These are phyloP conservation scores for Straminergon stramineum DNA, from an alignment of 225 moss, liverwort and hornwort species.

Conservation along the genomic window DNA sequence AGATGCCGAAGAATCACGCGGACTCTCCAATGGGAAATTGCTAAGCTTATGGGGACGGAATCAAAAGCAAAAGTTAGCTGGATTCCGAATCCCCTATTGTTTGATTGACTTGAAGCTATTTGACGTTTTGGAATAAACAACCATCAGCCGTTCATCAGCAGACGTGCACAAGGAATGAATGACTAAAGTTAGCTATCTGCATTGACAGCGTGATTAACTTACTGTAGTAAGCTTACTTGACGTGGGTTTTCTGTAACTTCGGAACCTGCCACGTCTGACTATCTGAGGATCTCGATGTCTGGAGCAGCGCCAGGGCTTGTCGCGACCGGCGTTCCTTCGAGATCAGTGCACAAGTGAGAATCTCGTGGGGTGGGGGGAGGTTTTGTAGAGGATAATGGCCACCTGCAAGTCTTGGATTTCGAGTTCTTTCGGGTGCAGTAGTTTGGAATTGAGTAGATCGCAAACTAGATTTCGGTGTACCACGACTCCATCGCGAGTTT, in stretches of 20 bases:
- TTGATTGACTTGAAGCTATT: background rate
- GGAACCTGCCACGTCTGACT: background rate
- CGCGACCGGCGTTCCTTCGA: background rate
- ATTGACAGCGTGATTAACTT: background rate
- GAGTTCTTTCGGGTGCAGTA: background rate
- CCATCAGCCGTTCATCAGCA: background rate
- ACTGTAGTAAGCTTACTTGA: background rate
- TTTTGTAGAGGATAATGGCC: slow-evolving; percentile 1
- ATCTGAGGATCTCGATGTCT: background rate
- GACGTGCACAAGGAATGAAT: background rate
- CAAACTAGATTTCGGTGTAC: background rate
- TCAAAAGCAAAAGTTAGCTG: background rate
- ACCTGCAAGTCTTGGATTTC: background rate
- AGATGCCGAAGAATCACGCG: background rate
- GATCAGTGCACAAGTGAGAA: background rate
- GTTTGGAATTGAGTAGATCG: background rate
- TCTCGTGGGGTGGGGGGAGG: background rate
- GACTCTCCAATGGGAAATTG: background rate
- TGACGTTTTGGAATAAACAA: background rate
- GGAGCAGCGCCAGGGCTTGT: background rate
- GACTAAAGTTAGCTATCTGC: no score
- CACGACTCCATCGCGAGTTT: background rate
- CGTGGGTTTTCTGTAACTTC: background rate
- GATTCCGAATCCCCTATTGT: background rate
- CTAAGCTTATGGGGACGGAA: background rate